Conservation (phyloP, 257 asterid genomes). For the Forsythia viridissima region DNA sequence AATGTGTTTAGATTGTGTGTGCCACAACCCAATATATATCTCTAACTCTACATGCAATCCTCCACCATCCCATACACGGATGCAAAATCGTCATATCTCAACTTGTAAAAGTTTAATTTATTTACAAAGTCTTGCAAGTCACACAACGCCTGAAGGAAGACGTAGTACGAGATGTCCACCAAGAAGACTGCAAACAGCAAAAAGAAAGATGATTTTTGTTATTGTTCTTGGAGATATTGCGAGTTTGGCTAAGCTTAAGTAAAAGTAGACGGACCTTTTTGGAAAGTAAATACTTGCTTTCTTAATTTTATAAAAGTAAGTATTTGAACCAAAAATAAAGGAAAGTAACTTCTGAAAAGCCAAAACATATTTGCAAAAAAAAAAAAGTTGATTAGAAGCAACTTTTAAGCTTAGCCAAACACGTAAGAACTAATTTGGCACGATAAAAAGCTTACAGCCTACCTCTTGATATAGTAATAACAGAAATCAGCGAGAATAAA, state of each 20-base stretch:
- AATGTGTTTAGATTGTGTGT: background rate
- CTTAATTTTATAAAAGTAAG: too few relatives aligned
- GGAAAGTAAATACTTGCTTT: too few relatives aligned
- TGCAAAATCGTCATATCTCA: background rate
- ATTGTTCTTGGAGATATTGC: background rate
- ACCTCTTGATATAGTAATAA: conserved; percentile 28
- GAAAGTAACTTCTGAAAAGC: background rate
- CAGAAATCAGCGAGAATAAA: conserved; percentile 23
- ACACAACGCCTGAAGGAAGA: conserved; percentile 24
- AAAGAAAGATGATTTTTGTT: background rate
- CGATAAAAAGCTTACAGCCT: background rate
- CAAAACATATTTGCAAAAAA: background rate
- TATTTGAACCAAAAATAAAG: background rate
- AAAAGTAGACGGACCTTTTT: too few relatives aligned
- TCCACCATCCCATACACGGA: background rate
- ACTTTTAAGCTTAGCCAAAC: background rate
- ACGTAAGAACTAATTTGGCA: background rate
- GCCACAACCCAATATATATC: background rate
- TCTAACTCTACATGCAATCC: background rate
- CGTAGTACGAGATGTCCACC: conserved; percentile 27
- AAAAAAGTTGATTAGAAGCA: background rate
- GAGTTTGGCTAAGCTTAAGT: background rate
- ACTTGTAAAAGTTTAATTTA: background rate
- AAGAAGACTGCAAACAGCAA: conserved; percentile 15
- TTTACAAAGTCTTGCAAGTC: background rate